phyloP scores from a whole-genome alignment of 768 basidiomycete genomes.

The Russula vinacea region DNA sequence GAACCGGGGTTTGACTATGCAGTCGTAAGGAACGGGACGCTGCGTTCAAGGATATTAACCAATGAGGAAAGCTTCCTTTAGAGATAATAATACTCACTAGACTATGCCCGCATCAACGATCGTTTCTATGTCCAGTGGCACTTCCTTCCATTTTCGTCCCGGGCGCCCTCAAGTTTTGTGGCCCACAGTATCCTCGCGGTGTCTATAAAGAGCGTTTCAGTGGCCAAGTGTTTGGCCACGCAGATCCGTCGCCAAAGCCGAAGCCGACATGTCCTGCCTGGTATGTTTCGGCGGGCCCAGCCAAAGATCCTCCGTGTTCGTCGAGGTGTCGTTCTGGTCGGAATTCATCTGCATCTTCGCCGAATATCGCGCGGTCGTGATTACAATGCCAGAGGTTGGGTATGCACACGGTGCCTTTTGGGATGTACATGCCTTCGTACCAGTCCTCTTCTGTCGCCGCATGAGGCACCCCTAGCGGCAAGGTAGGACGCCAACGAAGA shows the following conservation, averaged over 20 bases:
- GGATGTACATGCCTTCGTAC: slow-evolving; percentile 36
- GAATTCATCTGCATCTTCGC: slow-evolving; percentile 28
- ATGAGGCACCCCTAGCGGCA: slow-evolving; percentile 1
- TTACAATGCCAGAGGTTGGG: slow-evolving; percentile 30
- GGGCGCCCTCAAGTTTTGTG: slow-evolving; percentile 17
- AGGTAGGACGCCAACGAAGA: slow-evolving; percentile 12
- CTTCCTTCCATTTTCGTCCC: slow-evolving; percentile 22
- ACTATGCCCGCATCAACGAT: slow-evolving; percentile 12
- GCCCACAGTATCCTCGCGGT: slow-evolving; percentile 29
- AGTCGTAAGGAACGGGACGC: slow-evolving; percentile 27
- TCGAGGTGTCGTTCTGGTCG: slow-evolving; percentile 29
- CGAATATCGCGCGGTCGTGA: slow-evolving; percentile 17
- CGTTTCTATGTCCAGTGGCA: slow-evolving; percentile 10
- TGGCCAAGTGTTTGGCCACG: slow-evolving; percentile 28
- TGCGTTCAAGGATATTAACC: background rate
- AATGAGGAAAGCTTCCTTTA: background rate
- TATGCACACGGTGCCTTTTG: slow-evolving; percentile 38
- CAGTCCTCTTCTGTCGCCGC: slow-evolving; percentile 32
- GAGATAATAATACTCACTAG: slow-evolving; percentile 6
- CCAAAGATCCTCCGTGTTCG: background rate
- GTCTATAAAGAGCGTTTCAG: slow-evolving; percentile 28
- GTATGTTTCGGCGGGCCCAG: slow-evolving; percentile 17
- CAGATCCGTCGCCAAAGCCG: slow-evolving; percentile 30
- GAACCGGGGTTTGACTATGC: slow-evolving; percentile 28
- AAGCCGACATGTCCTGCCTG: slow-evolving; percentile 25